Evolutionary conservation across 2,329 filamentous ascomycete species (phyloP), one percentile per base, ranked within the genome.

Genomic region (Annulohypoxylon truncatum): DNA sequence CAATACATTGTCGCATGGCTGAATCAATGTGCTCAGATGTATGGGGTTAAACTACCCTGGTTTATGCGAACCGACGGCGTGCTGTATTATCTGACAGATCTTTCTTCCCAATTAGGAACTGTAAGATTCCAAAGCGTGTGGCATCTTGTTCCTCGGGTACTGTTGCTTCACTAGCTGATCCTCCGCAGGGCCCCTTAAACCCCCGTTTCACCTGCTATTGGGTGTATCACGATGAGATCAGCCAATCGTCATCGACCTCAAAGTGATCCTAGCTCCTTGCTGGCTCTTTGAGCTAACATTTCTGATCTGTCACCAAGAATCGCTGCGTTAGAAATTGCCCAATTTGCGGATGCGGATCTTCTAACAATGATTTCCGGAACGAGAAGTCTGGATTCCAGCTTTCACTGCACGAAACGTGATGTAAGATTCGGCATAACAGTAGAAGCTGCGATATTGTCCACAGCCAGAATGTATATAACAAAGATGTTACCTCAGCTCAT

Each of bases 321-420:
- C 18, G 10, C 24, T 44, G 20, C 18, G 24, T 50, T 40, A 57
- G 42, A 20, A 28, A 26, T 24, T 42, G 33, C 15, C n/a, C 26
- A 55, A 64, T 55, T 61, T 61, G 26, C 22, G 12, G 35, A 40
- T 33, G 48, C 20, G 24, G 35, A 61, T 48, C 46, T 50, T n/a
- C 33, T 18, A 40, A 61, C 26, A 28, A 42, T 35, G 13, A 51
- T 67, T 61, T 58, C 65, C 61, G 4, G 58, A 61, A 58, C 10
- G 10, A 61, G 65, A 46, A 67, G 58, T 58, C 8, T 42, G 28
- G 56, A 67, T 67, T 67, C 61, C 65, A 67, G 58, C 53, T 15
- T 59, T 40, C 44, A 51, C 40, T 65, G 46, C 53, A 35, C 15
- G 51, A 61, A 47, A n/a, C 31, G 22, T 4, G 20, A 50, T 26